These are phyloP conservation scores for Huntiella savannae DNA, from an alignment of 2,329 filamentous ascomycete genomes.

Conservation along the genomic window DNA sequence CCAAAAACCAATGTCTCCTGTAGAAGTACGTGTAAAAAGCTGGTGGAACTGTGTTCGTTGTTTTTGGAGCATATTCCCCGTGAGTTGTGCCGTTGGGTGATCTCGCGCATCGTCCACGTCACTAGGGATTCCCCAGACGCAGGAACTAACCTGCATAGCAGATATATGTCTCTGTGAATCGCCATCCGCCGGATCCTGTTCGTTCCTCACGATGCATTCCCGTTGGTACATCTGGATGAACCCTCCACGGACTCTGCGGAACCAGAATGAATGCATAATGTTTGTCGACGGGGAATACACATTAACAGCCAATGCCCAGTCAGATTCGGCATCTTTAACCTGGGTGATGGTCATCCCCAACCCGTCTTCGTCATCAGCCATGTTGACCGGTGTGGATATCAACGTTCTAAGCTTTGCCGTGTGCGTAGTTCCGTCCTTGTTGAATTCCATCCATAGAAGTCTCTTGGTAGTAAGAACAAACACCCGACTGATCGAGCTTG, in stretches of 20 bases:
- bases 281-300: too few relatives aligned
- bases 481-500: conserved; percentile 1
- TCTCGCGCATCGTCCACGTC: conserved; percentile 1
- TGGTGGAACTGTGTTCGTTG: conserved; percentile 27
- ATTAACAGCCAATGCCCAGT: too few relatives aligned
- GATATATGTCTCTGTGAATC: neutral
- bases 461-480: conserved; percentile 11
- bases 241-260: neutral
- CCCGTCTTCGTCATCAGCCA: neutral
- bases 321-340: too few relatives aligned
- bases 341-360: conserved; percentile 1
- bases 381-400: neutral
- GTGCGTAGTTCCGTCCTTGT: too few relatives aligned
- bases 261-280: too few relatives aligned
- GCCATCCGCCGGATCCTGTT: neutral
- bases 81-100: neutral
- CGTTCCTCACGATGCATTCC: neutral
- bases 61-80: conserved; percentile 17
- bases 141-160: too few relatives aligned
- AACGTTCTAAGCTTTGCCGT: neutral
- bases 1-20: conserved; percentile 26
- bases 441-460: conserved; percentile 7
- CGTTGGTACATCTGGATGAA: conserved; percentile 3
- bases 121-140: conserved; percentile 3
- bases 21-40: conserved; percentile 22